Conservation (phyloP, 257 asterid species). For the Rauvolfia tetraphylla region DNA sequence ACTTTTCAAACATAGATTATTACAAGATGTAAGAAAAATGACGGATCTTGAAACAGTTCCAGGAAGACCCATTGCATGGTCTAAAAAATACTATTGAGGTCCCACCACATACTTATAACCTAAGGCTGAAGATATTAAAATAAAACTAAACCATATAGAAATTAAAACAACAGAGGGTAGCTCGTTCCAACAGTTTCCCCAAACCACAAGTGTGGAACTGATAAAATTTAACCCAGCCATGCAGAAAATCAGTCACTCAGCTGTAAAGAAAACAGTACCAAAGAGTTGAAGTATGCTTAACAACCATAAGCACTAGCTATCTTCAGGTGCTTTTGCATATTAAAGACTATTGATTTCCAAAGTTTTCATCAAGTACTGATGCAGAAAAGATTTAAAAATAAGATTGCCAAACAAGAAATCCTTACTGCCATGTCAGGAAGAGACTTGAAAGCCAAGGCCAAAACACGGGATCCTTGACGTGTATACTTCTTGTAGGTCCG, state of each 20-base stretch:
- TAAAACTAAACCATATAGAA: background rate
- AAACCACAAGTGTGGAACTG: background rate
- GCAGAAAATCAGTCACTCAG: background rate
- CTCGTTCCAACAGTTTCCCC: background rate
- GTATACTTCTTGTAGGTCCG: slow-evolving; percentile 84
- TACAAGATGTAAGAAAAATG: background rate
- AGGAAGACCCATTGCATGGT: background rate
- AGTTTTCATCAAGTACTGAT: background rate
- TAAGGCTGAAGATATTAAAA: background rate
- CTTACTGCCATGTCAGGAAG: slow-evolving; percentile 98
- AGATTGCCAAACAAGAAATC: slow-evolving; percentile 1
- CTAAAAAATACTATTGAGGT: background rate
- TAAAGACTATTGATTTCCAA: background rate
- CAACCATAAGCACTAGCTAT: background rate
- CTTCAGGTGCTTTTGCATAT: background rate
- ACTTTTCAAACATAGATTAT: background rate
- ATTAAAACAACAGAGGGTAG: background rate
- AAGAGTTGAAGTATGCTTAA: background rate
- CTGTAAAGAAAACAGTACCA: background rate
- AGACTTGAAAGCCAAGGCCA: slow-evolving; percentile 89
- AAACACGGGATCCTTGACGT: slow-evolving; percentile 97
- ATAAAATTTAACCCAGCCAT: background rate
- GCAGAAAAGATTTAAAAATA: background rate
- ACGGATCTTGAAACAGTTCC: background rate
- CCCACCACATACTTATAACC: background rate